Evolutionary conservation across 1,284 basidiomycete species (phyloP).

Genomic region (Gomphus bonarii): DNA sequence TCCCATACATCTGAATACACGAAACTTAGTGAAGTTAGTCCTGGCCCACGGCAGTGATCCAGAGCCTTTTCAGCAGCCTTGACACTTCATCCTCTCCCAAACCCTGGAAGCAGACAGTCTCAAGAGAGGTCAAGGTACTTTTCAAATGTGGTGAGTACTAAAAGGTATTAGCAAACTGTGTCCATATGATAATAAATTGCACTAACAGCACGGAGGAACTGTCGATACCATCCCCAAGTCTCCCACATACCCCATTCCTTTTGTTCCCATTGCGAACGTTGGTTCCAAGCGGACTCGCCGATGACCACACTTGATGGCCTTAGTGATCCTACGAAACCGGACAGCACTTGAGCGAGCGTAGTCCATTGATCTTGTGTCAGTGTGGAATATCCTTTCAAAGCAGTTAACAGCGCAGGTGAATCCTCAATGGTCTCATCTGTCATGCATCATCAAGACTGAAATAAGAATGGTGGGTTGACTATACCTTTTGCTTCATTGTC

Average conservation of each 20-base stretch:
- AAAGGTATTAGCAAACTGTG: not conserved
- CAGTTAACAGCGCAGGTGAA: constrained; percentile 55
- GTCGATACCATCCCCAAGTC: constrained; percentile 80
- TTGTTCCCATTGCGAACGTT: constrained; percentile 55
- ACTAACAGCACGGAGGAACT: constrained; percentile 71
- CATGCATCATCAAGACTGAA: not conserved
- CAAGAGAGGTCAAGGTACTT: constrained; percentile 55
- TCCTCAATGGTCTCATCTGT: constrained; percentile 51
- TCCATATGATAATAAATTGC: constrained; percentile 7
- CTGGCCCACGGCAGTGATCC: constrained; percentile 60
- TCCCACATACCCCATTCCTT: constrained; percentile 75
- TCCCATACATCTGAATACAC: not conserved
- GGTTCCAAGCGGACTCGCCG: constrained; percentile 53
- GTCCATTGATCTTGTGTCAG: constrained; percentile 65
- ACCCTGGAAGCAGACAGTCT: constrained; percentile 51
- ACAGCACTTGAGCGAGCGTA: constrained; percentile 54
- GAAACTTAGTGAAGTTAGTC: constrained; percentile 17
- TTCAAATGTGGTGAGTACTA: constrained; percentile 71
- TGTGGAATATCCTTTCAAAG: constrained; percentile 61
- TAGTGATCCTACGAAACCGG: constrained; percentile 60
- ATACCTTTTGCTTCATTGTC: constrained; percentile 14
- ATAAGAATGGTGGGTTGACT: not conserved
- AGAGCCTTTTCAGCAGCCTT: constrained; percentile 50
- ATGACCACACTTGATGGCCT: constrained; percentile 30
- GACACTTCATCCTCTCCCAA: constrained; percentile 51